Base-by-base conservation (phyloP, 164 flowering plant genomes). In the Piper longum region DNA sequence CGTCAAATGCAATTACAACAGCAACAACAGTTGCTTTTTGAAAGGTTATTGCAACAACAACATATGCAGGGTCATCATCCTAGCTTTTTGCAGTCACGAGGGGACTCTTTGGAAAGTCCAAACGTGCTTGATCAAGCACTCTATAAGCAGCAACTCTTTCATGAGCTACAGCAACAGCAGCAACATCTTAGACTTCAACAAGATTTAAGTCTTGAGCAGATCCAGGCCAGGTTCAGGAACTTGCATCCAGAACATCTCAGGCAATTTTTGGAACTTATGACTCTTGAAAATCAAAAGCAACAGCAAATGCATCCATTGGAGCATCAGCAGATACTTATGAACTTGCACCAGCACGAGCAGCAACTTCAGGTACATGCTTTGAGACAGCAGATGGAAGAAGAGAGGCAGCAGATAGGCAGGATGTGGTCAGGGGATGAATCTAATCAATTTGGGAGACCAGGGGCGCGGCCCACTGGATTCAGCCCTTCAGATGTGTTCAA, bases 1-100 rank as follows among this genome's bases (percentile, higher is more conserved):
- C 87, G 82, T 64, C 85, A 72, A 41, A 87, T 81, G 66, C 80
- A 86, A 70, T 85, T 82, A 64, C 81, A 70, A 60, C 89, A 72
- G 36, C 86, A 87, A 69, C 92, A 82, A 65, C 79, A 88, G 68
- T 73, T 73, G 63, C 77, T 80, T 58, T 78, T 79, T 61, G 87
- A 90, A 60, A 41, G 17, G 44, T 42, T 41, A 16, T 39, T 60
- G 51, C 62, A 60, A n/a, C 62, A 60, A 58, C 92, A 85, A 73
- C 63, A 85, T 59, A 42, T 85, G 68, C 86, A 75, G 65, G 70
- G 65, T 45, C 84, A 68, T 62, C 85, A 81, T 62, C 76, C 83
- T 64, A 76, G 78, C 56, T 74, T 71, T 71, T 76, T 73, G 43
- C 86, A 78, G 71, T 66, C 82, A 54, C 79, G 36, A 60, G 43